Percentiles rank a stretch among this genome's conserved stretches.
These are phyloP conservation scores for Cyberlindnera amylophila DNA, from an alignment of 805 yeast genomes.

Conservation along the genomic window DNA sequence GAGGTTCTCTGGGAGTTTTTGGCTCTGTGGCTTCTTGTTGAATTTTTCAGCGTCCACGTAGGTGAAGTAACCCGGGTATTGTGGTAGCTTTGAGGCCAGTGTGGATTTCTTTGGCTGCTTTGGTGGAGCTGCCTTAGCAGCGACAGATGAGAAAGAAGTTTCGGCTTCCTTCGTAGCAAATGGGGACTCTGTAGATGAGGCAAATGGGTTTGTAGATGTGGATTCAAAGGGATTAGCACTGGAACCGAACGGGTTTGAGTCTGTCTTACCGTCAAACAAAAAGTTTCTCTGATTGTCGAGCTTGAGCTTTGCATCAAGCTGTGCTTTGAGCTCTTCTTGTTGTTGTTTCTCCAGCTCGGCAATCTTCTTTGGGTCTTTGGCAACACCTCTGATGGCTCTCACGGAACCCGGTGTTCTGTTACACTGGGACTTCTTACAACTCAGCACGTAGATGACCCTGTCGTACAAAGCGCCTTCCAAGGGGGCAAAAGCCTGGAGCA, in stretches of 20 bases:
- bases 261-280: slow-evolving; percentile 26
- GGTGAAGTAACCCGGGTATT: slow-evolving; percentile 62
- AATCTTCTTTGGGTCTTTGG: slow-evolving; percentile 51
- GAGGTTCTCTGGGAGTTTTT: slow-evolving; percentile 45
- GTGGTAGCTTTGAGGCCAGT: slow-evolving; percentile 35
- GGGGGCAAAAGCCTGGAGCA: slow-evolving; percentile 80
- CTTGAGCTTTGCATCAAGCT: slow-evolving; percentile 41
- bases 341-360: slow-evolving; percentile 36
- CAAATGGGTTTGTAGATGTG: slow-evolving; percentile 4
- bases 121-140: slow-evolving; percentile 27
- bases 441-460: slow-evolving; percentile 75
- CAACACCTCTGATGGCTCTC: slow-evolving; percentile 73
- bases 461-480: slow-evolving; percentile 70
- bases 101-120: slow-evolving; percentile 14
- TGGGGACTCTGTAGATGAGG: not conserved
- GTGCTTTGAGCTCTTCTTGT: slow-evolving; percentile 37
- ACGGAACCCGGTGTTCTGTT: slow-evolving; percentile 66
- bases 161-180: slow-evolving; percentile 2
- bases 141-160: slow-evolving; percentile 31
- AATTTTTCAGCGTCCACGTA: slow-evolving; percentile 71
- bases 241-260: slow-evolving; percentile 40
- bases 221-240: slow-evolving; percentile 19
- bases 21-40: slow-evolving; percentile 39
- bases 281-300: slow-evolving; percentile 40
- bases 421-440: slow-evolving; percentile 64